phyloP scores from a whole-genome alignment of 1,139 yeast species.

The Saccharomyces hybrid region DNA sequence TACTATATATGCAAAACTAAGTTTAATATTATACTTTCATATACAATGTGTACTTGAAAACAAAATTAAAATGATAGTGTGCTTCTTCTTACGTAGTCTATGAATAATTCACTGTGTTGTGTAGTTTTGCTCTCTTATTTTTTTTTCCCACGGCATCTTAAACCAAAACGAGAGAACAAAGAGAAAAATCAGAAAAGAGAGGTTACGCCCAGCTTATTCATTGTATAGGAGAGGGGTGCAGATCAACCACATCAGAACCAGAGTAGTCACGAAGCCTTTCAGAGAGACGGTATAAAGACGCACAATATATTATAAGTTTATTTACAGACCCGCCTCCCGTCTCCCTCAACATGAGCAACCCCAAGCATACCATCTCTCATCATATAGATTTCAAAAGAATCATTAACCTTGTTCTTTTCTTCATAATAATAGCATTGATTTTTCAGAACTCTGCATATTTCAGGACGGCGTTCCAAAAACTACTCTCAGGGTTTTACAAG shows the following conservation, averaged over 20 bases:
- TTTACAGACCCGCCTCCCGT: background rate
- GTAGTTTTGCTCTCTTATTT: too few species aligned
- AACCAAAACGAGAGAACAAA: too few species aligned
- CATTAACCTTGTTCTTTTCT: background rate
- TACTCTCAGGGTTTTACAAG: background rate
- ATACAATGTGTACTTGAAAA: background rate
- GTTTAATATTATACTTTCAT: background rate
- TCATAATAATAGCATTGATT: background rate
- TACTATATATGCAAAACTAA: slow-evolving; percentile 39
- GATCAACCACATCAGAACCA: too few species aligned
- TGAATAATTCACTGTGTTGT: too few species aligned
- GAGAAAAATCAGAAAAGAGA: too few species aligned
- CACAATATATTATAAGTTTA: too few species aligned
- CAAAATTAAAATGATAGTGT: background rate
- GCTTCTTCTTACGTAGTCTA: too few species aligned
- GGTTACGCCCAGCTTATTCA: too few species aligned
- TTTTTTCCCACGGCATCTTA: too few species aligned
- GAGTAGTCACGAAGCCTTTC: too few species aligned
- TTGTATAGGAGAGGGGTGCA: too few species aligned
- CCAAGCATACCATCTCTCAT: background rate
- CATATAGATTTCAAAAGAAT: background rate
- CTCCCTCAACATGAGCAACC: background rate
- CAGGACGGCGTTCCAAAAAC: background rate
- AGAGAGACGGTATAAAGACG: too few species aligned
- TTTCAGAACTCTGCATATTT: background rate